Evolutionary conservation across 768 basidiomycete genomes (phyloP).

Genomic region (Neoboletus magnificus): DNA sequence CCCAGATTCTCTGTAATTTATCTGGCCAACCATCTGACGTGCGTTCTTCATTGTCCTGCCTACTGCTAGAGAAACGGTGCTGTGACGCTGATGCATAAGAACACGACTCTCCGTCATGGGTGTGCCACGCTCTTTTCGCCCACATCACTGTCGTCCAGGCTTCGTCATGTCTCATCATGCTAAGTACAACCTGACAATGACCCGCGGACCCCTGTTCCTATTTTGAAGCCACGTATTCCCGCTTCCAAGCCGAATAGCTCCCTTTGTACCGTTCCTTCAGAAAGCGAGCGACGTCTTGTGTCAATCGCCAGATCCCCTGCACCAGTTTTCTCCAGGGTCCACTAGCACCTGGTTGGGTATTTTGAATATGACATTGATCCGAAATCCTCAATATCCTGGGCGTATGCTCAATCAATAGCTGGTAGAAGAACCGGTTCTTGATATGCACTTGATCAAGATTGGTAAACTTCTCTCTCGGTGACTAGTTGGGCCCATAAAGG

Average conservation of each 20-base stretch:
- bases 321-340: slow-evolving; percentile 1
- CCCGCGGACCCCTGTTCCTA: not conserved
- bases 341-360: not conserved
- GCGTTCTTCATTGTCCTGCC: slow-evolving; percentile 22
- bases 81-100: slow-evolving; percentile 2
- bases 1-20: slow-evolving; percentile 29
- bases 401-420: not conserved
- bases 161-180: not conserved
- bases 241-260: not conserved
- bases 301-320: not conserved
- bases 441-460: not conserved
- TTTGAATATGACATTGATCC: not conserved
- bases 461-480: not conserved
- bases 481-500: not conserved
- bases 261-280: not conserved
- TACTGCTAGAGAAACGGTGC: slow-evolving; percentile 6
- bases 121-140: slow-evolving; percentile 3
- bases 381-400: not conserved
- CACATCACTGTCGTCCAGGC: not conserved
- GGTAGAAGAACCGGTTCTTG: not conserved
- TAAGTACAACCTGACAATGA: not conserved
- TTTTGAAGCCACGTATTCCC: not conserved
- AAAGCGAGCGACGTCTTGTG: not conserved
- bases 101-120: slow-evolving; percentile 9
- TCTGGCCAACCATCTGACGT: slow-evolving; percentile 19